Base-by-base conservation (phyloP, 371 early-diverging fungal genomes). In the Haplosporangium sp. region DNA sequence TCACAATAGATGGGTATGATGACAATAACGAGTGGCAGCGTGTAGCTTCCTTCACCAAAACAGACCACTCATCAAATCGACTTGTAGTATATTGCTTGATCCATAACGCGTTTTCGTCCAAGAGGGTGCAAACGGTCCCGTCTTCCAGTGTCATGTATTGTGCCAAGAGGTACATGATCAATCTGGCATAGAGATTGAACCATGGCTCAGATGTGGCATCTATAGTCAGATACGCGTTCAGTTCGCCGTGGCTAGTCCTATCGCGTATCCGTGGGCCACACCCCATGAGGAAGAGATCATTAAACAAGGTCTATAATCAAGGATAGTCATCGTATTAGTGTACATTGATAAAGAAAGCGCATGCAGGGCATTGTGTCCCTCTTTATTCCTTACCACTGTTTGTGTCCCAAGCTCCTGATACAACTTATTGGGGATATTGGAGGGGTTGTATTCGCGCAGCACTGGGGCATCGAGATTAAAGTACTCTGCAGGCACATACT, bases 211-310 rank as follows among this genome's bases (percentile, higher is more conserved):
- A 18, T 13, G 52, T 68, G 47, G 72, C 65, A 29, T 79, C 73
- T 0, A 5, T 16, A 9, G 50, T 64, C 23, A 81, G 37, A 14
- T 59, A 71, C 5, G 12, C n/a, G 20, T 81, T 81, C 7, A 67
- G 42, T 37, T 81, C 81, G 13, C 81, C 81, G 16, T 81, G 81
- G 20, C 74, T 74, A 6, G 72, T 56, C 48, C 68, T 46, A 20
- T 81, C 81, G 14, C 81, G 74, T n/a, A 81, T 61, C 10, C 81
- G 74, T 0, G 81, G 75, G 5, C 81, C 81, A 11, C n/a, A 41
- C 0, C 40, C 56, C 16, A 47, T 47, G 14, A 80, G 36, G 51
- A 80, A 80, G 36, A 80, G 53, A 37, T 80, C 80, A 14, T 60
- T 55, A 9, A 69, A 18, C 11, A 74, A 16, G n/a, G 69, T 74